A percentile compares a stretch with the other conserved stretches of the same genome.
Evolutionary conservation across 2,329 filamentous ascomycete genomes (phyloP).

Genomic region (Colletotrichum kahawae): DNA sequence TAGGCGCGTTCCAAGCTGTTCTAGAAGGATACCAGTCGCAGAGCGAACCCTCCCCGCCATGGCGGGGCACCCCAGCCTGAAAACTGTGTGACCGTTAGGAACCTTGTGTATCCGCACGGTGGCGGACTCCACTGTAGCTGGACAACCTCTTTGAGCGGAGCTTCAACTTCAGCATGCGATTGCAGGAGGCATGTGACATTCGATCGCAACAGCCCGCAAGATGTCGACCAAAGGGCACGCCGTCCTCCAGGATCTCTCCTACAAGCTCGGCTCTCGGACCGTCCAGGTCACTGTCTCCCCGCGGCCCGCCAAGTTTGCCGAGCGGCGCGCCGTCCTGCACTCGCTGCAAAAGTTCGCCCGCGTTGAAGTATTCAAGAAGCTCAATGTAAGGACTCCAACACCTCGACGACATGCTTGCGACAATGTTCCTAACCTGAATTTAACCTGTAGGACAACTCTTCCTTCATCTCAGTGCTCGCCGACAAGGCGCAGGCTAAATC

Average conservation of each 20-base stretch:
- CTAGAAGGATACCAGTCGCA: constrained; percentile 12
- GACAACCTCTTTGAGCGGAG: neutral
- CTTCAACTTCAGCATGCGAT: neutral
- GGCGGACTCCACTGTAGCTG: constrained; percentile 2
- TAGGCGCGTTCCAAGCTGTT: constrained; percentile 18
- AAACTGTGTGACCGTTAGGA: neutral
- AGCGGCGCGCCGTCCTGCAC: constrained; percentile 60
- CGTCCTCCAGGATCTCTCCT: constrained; percentile 5
- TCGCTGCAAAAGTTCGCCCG: constrained; percentile 53
- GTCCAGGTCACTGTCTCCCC: constrained; percentile 59
- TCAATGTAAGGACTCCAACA: constrained; percentile 34
- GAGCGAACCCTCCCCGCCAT: constrained; percentile 6
- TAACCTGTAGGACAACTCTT: constrained; percentile 47
- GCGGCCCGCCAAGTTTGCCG: constrained; percentile 53
- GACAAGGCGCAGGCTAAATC: constrained; percentile 40
- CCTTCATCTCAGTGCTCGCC: constrained; percentile 56
- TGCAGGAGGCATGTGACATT: neutral
- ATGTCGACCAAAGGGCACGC: constrained; percentile 14
- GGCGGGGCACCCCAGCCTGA: constrained; percentile 15
- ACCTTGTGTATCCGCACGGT: neutral
- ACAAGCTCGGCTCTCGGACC: constrained; percentile 32
- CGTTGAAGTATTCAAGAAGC: constrained; percentile 58
- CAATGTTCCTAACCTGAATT: neutral
- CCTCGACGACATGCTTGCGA: neutral
- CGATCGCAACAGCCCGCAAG: neutral